Conservation (phyloP, 768 basidiomycete species). For the Lactarius trivialis region DNA sequence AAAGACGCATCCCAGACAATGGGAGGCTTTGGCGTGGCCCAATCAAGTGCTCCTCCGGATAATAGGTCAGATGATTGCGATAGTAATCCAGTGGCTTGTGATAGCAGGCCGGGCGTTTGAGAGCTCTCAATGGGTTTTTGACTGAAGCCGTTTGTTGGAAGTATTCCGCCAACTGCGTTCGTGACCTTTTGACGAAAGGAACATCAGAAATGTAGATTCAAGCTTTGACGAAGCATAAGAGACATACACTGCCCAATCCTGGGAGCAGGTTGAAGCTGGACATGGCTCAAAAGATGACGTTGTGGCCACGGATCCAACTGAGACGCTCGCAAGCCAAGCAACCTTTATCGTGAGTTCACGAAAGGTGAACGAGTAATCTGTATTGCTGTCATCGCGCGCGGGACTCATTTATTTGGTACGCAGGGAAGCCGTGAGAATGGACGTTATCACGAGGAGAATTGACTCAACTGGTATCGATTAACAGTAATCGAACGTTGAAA, state of each 20-base stretch:
- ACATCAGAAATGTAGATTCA: not conserved
- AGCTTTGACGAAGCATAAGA: not conserved
- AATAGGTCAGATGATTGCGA: not conserved
- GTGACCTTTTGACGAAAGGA: not conserved
- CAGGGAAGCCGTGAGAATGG: not conserved
- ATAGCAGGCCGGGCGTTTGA: not conserved
- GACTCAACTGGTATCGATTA: not conserved
- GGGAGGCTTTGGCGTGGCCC: not conserved
- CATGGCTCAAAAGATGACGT: not conserved
- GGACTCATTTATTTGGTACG: not conserved
- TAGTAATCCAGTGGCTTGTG: not conserved
- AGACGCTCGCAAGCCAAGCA: not conserved
- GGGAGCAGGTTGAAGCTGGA: slow-evolving; percentile 1
- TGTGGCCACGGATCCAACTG: not conserved
- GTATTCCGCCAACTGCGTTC: not conserved
- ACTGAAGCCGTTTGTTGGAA: not conserved
- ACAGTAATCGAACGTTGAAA: not conserved
- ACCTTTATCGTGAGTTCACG: slow-evolving; percentile 2
- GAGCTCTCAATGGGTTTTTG: not conserved
- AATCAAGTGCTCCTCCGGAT: not conserved
- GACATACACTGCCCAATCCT: not conserved
- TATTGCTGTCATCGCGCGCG: not conserved
- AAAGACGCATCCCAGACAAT: not conserved
- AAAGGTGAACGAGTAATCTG: not conserved
- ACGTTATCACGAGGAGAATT: not conserved